Conservation (phyloP, 768 basidiomycete genomes). For the Coprinopsis strossmayeri region DNA sequence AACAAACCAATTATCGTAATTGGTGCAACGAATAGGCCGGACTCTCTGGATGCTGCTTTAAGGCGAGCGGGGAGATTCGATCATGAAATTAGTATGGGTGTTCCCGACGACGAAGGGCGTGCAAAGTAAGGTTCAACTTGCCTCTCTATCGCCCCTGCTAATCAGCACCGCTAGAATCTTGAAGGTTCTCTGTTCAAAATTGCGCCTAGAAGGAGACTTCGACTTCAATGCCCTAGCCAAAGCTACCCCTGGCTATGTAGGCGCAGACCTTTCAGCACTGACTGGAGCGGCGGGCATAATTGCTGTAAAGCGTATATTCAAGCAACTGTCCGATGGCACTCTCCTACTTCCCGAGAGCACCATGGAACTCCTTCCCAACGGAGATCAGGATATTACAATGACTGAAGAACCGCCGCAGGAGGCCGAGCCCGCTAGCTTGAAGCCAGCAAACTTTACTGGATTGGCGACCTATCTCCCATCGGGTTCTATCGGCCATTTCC, state of each 20-base stretch:
- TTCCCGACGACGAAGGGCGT: slow-evolving; percentile 87
- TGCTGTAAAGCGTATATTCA: slow-evolving; percentile 94
- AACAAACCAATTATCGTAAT: slow-evolving; percentile 92
- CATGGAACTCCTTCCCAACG: slow-evolving; percentile 12
- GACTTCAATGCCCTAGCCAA: slow-evolving; percentile 83
- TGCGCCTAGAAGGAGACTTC: slow-evolving; percentile 83
- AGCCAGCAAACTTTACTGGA: slow-evolving; percentile 18
- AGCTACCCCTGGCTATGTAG: slow-evolving; percentile 94
- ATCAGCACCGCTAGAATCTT: slow-evolving; percentile 57
- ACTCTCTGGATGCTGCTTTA: slow-evolving; percentile 89
- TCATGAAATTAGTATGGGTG: slow-evolving; percentile 96
- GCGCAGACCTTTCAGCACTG: slow-evolving; percentile 87
- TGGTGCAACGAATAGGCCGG: slow-evolving; percentile 94
- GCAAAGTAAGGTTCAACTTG: slow-evolving; percentile 54
- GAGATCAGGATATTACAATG: slow-evolving; percentile 36
- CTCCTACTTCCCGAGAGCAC: slow-evolving; percentile 44
- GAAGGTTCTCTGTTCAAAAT: slow-evolving; percentile 74
- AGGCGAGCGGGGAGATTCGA: slow-evolving; percentile 94
- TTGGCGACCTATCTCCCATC: slow-evolving; percentile 27
- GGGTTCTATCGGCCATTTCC: slow-evolving; percentile 82
- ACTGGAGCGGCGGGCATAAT: slow-evolving; percentile 93
- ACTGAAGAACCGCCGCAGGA: slow-evolving; percentile 25
- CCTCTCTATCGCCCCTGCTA: background rate
- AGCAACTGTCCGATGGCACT: slow-evolving; percentile 62
- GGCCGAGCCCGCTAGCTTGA: slow-evolving; percentile 12